phyloP scores from a whole-genome alignment of 2,329 filamentous ascomycete genomes.

The Curvularia sp. region DNA sequence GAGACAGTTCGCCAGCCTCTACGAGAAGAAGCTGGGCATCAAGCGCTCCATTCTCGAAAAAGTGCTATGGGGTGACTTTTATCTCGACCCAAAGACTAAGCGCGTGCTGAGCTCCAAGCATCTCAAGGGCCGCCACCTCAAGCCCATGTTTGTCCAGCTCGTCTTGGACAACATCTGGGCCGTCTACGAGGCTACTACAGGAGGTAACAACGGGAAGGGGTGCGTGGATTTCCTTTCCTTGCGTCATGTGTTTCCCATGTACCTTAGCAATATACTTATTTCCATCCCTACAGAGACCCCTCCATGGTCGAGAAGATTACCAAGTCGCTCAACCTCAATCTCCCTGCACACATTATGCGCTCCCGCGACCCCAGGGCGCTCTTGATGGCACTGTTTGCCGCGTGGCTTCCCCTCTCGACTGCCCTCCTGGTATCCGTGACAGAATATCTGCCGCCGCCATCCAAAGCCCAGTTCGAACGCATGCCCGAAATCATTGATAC shows the following conservation, averaged over 20 bases:
- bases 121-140: conserved; percentile 86
- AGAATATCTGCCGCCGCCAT: conserved; percentile 88
- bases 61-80: conserved; percentile 95
- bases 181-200: conserved; percentile 87
- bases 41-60: conserved; percentile 88
- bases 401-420: conserved; percentile 92
- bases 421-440: conserved; percentile 92
- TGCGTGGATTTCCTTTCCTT: conserved; percentile 58
- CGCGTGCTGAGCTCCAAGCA: conserved; percentile 90
- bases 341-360: conserved; percentile 82
- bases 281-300: conserved; percentile 66
- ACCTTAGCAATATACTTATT: conserved; percentile 52
- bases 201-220: conserved; percentile 82
- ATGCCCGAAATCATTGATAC: conserved; percentile 79
- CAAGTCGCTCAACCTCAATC: conserved; percentile 83
- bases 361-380: conserved; percentile 84
- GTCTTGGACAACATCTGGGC: conserved; percentile 97
- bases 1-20: conserved; percentile 88
- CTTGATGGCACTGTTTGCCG: conserved; percentile 83
- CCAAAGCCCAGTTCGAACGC: conserved; percentile 77
- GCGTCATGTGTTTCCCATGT: conserved; percentile 39
- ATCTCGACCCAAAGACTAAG: conserved; percentile 95
- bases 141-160: conserved; percentile 96
- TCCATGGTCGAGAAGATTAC: conserved; percentile 90
- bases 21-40: conserved; percentile 96